A percentile compares a stretch with the other conserved stretches of the same genome.
phyloP scores from a whole-genome alignment of 148 eudicot species.

The Salicornia ramosissima region DNA sequence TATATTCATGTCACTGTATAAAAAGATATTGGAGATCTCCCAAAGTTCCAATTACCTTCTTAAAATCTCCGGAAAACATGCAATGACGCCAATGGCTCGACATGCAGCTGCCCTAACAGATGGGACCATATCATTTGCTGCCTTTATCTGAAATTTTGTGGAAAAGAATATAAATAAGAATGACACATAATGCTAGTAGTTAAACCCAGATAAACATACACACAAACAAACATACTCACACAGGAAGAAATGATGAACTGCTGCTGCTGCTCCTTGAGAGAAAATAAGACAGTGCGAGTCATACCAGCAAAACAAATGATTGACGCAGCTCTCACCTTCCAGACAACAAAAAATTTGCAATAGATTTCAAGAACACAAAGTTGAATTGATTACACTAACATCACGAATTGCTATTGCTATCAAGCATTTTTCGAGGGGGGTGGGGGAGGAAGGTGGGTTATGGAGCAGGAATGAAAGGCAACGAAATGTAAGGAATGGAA shows the following conservation, averaged over 20 bases:
- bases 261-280: conserved; percentile 63
- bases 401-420: background rate
- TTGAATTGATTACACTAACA: conserved; percentile 3
- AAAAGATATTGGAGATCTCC: conserved; percentile 4
- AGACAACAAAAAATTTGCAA: conserved; percentile 11
- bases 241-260: conserved; percentile 53
- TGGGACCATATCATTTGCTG: conserved; percentile 73
- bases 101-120: conserved; percentile 93
- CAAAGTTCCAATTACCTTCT: conserved; percentile 46
- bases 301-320: conserved; percentile 94
- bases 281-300: conserved; percentile 66
- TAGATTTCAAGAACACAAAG: background rate
- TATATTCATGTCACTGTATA: background rate
- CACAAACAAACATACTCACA: conserved; percentile 45
- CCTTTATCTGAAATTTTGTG: conserved; percentile 46
- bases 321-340: conserved; percentile 89
- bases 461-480: background rate
- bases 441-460: background rate
- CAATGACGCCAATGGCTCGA: conserved; percentile 91
- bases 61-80: conserved; percentile 74
- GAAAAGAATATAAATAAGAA: background rate
- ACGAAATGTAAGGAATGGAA: background rate
- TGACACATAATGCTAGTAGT: background rate
- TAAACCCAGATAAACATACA: background rate
- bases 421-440: background rate